phyloP scores from a whole-genome alignment of 108 stramenopile species.

The Skeletonema menzelii region DNA sequence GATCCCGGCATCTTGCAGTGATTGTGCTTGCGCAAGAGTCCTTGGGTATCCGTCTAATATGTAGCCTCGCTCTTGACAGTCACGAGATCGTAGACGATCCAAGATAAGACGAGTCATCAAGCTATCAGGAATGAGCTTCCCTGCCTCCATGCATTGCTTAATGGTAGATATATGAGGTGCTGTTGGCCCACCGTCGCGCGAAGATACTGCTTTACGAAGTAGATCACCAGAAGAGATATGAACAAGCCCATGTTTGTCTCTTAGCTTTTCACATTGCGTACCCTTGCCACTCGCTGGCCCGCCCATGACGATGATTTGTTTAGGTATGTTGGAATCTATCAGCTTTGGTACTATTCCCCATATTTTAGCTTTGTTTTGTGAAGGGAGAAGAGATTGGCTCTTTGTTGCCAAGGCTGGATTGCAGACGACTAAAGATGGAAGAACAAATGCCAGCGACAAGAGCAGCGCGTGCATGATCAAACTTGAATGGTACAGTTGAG shows the following conservation, averaged over 20 bases:
- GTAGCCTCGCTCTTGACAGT: constrained; percentile 87
- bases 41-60: constrained; percentile 82
- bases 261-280: constrained; percentile 84
- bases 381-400: background rate
- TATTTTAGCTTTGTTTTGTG: background rate
- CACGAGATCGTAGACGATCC: constrained; percentile 59
- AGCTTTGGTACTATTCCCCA: background rate
- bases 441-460: background rate
- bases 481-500: background rate
- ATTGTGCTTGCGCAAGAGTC: constrained; percentile 61
- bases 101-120: constrained; percentile 55
- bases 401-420: background rate
- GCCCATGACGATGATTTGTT: constrained; percentile 81
- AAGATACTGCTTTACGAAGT: constrained; percentile 70
- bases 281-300: constrained; percentile 90
- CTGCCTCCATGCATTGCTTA: constrained; percentile 56
- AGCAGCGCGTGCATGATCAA: background rate
- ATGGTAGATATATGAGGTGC: constrained; percentile 8
- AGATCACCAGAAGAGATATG: constrained; percentile 91
- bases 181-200: constrained; percentile 13
- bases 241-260: constrained; percentile 68
- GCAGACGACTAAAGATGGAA: background rate
- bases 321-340: constrained; percentile 2
- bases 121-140: constrained; percentile 73
- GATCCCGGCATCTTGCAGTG: constrained; percentile 70